These are phyloP conservation scores for Lachancea meyersii DNA, from an alignment of 805 yeast species.

Conservation along the genomic window DNA sequence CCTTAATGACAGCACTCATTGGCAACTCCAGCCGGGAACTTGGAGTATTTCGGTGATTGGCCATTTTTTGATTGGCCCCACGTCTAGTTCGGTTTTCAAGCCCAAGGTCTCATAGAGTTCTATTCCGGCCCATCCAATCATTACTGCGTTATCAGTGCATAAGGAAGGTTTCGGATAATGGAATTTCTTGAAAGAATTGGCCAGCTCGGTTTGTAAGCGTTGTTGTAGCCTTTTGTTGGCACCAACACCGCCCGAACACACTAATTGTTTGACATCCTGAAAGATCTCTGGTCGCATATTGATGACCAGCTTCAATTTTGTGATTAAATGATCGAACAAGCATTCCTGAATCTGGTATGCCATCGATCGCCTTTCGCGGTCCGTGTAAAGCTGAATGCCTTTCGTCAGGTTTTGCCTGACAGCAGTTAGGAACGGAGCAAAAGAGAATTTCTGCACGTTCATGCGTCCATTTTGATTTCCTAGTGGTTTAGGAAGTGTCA, in stretches of 20 bases:
- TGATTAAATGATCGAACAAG: slow-evolving; percentile 65
- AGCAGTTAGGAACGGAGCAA: slow-evolving; percentile 66
- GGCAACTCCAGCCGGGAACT: slow-evolving; percentile 46
- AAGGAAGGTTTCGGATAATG: slow-evolving; percentile 63
- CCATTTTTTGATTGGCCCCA: slow-evolving; percentile 77
- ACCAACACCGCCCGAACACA: slow-evolving; percentile 94
- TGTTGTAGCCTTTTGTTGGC: slow-evolving; percentile 56
- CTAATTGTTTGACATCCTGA: slow-evolving; percentile 43
- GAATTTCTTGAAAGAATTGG: slow-evolving; percentile 34
- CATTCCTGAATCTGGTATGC: slow-evolving; percentile 58
- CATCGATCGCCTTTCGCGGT: slow-evolving; percentile 36
- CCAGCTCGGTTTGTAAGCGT: slow-evolving; percentile 39
- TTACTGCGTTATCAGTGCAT: slow-evolving; percentile 92
- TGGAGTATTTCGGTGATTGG: slow-evolving; percentile 50
- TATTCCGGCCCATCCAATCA: slow-evolving; percentile 98
- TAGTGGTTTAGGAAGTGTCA: slow-evolving; percentile 47
- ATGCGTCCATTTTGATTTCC: slow-evolving; percentile 42
- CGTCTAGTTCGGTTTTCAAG: slow-evolving; percentile 43
- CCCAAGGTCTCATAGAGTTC: slow-evolving; percentile 57
- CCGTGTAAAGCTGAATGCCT: slow-evolving; percentile 16
- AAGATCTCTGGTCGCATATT: slow-evolving; percentile 38
- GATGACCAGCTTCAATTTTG: slow-evolving; percentile 49
- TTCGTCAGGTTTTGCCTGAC: slow-evolving; percentile 32
- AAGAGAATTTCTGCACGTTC: slow-evolving; percentile 54
- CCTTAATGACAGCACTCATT: not conserved